Percentiles rank a stretch among this genome's conserved stretches.
Conservation (phyloP, 2,329 filamentous ascomycete genomes). For the Epichloe gansuensis region DNA sequence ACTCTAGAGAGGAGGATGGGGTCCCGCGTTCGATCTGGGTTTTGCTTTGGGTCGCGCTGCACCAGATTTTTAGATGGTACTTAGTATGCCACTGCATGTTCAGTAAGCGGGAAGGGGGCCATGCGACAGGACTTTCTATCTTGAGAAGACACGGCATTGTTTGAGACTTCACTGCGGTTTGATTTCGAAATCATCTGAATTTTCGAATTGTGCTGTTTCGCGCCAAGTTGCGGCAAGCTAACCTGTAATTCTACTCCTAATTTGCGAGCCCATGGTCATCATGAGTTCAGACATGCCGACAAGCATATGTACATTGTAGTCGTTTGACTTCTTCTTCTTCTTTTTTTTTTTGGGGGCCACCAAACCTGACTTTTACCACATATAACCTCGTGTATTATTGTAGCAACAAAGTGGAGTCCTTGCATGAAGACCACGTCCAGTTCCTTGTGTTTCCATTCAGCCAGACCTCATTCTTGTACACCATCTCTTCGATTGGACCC, state of each 20-base stretch:
- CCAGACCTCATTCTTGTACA: neutral
- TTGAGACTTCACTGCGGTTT: neutral
- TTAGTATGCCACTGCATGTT: too few relatives aligned
- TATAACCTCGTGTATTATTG: neutral
- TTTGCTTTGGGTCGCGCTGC: neutral
- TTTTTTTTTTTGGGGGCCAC: neutral
- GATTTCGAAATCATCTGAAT: neutral
- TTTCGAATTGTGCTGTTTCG: neutral
- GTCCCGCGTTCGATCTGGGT: neutral
- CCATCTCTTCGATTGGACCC: neutral
- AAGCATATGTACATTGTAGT: neutral
- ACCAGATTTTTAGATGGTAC: neutral
- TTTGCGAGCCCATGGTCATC: neutral
- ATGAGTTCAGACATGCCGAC: neutral
- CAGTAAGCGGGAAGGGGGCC: too few relatives aligned
- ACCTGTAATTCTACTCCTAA: neutral
- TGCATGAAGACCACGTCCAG: neutral
- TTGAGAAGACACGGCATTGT: too few relatives aligned
- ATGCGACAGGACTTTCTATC: too few relatives aligned
- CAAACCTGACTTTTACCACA: neutral
- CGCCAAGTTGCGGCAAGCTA: neutral
- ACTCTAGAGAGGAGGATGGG: neutral
- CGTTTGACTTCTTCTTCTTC: neutral
- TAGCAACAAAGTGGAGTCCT: neutral
- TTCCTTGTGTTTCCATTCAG: neutral